Evolutionary conservation across 2,329 filamentous ascomycete species (phyloP).

Genomic region (Zymoseptoria passerinii): DNA sequence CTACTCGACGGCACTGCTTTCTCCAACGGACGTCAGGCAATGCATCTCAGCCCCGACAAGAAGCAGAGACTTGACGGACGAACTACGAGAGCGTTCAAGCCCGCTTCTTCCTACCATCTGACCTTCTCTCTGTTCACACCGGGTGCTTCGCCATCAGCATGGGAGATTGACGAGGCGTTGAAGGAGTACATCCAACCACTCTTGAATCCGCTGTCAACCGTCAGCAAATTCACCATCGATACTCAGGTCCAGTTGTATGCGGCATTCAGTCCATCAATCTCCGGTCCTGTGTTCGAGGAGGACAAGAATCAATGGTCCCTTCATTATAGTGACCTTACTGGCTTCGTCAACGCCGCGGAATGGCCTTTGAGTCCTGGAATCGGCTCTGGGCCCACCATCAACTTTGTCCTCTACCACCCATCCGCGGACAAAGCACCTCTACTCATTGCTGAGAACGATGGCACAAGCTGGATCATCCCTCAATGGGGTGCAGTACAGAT

Average conservation of each 20-base stretch:
- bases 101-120: constrained; percentile 87
- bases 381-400: constrained; percentile 84
- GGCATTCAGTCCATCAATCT: constrained; percentile 54
- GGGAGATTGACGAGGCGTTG: constrained; percentile 81
- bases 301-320: constrained; percentile 56
- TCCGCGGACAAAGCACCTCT: constrained; percentile 56
- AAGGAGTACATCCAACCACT: constrained; percentile 74
- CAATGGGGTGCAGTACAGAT: constrained; percentile 84
- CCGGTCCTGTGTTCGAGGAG: constrained; percentile 47
- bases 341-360: constrained; percentile 95
- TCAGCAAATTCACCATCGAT: constrained; percentile 93
- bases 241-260: constrained; percentile 95
- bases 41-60: constrained; percentile 24
- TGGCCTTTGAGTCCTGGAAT: constrained; percentile 96
- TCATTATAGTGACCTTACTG: constrained; percentile 77
- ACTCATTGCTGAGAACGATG: constrained; percentile 49
- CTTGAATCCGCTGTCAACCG: constrained; percentile 66
- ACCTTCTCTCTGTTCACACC: constrained; percentile 93
- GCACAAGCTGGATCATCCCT: constrained; percentile 83
- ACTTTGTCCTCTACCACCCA: constrained; percentile 88
- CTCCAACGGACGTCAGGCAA: constrained; percentile 15
- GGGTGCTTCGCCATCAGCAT: constrained; percentile 67
- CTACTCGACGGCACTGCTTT: constrained; percentile 25
- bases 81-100: constrained; percentile 78
- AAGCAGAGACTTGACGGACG: constrained; percentile 50